Percentiles rank a stretch among this genome's conserved stretches.
These are phyloP conservation scores for Fusarium praegraminearum DNA, from an alignment of 2,329 filamentous ascomycete species.

Conservation along the genomic window DNA sequence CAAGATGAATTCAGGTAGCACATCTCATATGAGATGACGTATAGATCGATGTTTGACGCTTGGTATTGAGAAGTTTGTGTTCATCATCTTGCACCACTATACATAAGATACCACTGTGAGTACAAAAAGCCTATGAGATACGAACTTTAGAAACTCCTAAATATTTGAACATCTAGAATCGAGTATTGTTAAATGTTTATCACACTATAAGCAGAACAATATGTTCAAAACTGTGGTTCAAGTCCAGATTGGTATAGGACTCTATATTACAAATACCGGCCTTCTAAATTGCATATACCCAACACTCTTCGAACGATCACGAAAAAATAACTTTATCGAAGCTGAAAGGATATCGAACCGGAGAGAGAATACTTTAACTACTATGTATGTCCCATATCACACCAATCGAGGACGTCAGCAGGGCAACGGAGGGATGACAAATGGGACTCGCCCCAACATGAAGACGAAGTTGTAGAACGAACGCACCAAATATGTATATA, in stretches of 20 bases:
- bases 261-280: too few species aligned
- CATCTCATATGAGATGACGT: too few species aligned
- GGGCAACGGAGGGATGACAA: not conserved
- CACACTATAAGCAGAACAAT: not conserved
- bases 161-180: rapidly evolving
- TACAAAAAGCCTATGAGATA: not conserved
- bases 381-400: rapidly evolving
- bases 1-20: too few species aligned
- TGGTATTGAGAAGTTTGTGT: not conserved
- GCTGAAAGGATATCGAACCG: not conserved
- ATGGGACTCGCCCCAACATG: not conserved
- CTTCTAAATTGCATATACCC: too few species aligned
- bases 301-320: not conserved
- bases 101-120: not conserved
- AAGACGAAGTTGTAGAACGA: not conserved
- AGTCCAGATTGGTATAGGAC: not conserved
- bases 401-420: not conserved
- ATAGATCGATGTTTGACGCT: not conserved
- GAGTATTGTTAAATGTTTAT: not conserved
- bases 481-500: rapidly evolving
- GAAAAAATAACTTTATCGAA: not conserved
- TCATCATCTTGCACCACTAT: not conserved
- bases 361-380: not conserved
- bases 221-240: not conserved
- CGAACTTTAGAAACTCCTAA: rapidly evolving